A percentile compares a stretch with the other conserved stretches of the same genome.
Evolutionary conservation across 257 asterid species (phyloP).

Genomic region (Rehmannia glutinosa): DNA sequence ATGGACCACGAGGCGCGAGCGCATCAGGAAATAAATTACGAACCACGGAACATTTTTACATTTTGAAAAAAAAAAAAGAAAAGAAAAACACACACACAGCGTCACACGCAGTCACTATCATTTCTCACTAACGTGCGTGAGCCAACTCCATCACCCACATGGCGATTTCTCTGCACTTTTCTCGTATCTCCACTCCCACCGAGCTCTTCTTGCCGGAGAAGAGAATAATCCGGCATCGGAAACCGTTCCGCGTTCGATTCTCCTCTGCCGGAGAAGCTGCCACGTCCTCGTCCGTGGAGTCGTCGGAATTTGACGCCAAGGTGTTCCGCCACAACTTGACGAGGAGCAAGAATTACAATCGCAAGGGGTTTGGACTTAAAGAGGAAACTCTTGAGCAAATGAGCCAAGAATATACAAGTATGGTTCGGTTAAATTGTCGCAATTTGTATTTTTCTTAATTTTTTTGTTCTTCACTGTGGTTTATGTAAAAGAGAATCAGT

Average conservation of each 20-base stretch:
- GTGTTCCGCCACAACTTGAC: conserved; percentile 78
- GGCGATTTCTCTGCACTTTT: conserved; percentile 79
- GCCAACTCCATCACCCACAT: conserved; percentile 21
- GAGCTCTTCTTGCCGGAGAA: conserved; percentile 63
- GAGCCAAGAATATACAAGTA: conserved; percentile 85
- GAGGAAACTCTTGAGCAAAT: conserved; percentile 70
- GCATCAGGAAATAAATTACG: too few relatives aligned
- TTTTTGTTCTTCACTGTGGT: conserved; percentile 16
- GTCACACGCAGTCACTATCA: too few relatives aligned
- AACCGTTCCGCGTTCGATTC: conserved; percentile 55
- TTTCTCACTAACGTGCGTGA: conserved; percentile 33
- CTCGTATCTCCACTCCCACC: conserved; percentile 41
- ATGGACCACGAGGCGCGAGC: too few relatives aligned
- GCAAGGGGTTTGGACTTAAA: conserved; percentile 85
- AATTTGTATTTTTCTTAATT: background rate
- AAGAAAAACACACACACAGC: too few relatives aligned
- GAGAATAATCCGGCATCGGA: conserved; percentile 35
- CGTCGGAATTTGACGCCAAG: conserved; percentile 76
- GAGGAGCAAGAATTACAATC: conserved; percentile 85
- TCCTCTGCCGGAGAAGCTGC: conserved; percentile 52
- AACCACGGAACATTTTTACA: too few relatives aligned
- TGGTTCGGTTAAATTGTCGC: conserved; percentile 11
- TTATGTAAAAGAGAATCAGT: background rate
- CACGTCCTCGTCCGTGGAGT: conserved; percentile 37
- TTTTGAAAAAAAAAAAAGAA: too few relatives aligned